Percentiles rank a stretch among this genome's conserved stretches.
These are phyloP conservation scores for Saturnispora silvae DNA, from an alignment of 805 yeast genomes.

Conservation along the genomic window DNA sequence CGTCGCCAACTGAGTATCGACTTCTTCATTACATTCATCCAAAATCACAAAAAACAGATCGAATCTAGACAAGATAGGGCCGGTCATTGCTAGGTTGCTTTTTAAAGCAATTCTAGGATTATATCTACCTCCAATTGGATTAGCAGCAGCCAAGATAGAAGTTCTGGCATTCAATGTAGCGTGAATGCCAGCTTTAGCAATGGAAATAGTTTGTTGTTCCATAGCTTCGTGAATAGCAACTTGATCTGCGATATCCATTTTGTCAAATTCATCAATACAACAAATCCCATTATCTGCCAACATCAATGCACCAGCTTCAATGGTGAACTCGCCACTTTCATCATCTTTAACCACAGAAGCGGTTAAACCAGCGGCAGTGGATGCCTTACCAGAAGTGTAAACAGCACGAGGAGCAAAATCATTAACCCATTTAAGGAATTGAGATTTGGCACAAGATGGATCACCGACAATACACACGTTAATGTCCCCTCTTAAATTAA, in stretches of 20 bases:
- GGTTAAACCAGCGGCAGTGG: conserved; percentile 96
- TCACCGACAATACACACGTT: conserved; percentile 95
- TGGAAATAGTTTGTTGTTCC: conserved; percentile 98
- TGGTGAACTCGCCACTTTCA: conserved; percentile 93
- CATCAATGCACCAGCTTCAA: conserved; percentile 98
- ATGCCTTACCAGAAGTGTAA: conserved; percentile 96
- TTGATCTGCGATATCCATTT: conserved; percentile 92
- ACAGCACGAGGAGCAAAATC: conserved; percentile 89
- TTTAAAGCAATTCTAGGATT: conserved; percentile 77
- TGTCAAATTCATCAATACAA: conserved; percentile 97
- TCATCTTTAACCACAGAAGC: conserved; percentile 97
- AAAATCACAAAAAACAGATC: conserved; percentile 89
- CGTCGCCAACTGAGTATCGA: conserved; percentile 81
- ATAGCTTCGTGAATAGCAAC: conserved; percentile 99
- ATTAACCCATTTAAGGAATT: conserved; percentile 86
- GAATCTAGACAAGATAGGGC: conserved; percentile 97
- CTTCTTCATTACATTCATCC: conserved; percentile 87
- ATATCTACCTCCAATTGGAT: conserved; percentile 95
- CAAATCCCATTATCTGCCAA: conserved; percentile 97
- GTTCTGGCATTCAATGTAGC: conserved; percentile 96
- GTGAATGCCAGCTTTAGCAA: conserved; percentile 97
- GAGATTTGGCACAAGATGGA: conserved; percentile 95
- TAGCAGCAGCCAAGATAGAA: conserved; percentile 96
- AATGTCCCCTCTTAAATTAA: conserved; percentile 90
- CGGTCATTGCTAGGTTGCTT: conserved; percentile 88